Evolutionary conservation across 345 rosid species (phyloP).

Genomic region (Cardamine chenopodiifolia): DNA sequence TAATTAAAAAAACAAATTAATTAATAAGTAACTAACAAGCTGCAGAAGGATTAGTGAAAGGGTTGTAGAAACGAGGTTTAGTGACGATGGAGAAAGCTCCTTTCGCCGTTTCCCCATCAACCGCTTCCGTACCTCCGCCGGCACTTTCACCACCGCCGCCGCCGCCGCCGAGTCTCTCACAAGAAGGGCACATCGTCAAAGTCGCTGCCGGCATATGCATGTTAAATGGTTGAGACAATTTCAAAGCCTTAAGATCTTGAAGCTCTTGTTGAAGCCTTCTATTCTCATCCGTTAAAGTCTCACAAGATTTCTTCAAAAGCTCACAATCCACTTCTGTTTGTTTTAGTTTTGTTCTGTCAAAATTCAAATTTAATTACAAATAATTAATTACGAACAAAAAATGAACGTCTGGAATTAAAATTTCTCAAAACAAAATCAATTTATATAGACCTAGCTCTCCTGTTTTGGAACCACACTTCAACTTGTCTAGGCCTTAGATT

Average conservation of each 20-base stretch:
- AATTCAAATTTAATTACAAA: not conserved
- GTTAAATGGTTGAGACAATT: constrained; percentile 60
- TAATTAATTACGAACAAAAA: not conserved
- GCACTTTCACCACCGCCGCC: constrained; percentile 26
- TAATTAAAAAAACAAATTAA: constrained; percentile 8
- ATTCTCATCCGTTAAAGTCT: constrained; percentile 88
- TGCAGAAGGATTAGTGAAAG: constrained; percentile 78
- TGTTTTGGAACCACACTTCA: constrained; percentile 98
- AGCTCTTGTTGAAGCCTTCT: constrained; percentile 92
- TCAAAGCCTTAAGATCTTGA: constrained; percentile 70
- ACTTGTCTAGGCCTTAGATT: constrained; percentile 93
- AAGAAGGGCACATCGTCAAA: constrained; percentile 75
- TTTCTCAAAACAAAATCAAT: not conserved
- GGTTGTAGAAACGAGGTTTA: constrained; percentile 67
- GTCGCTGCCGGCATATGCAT: constrained; percentile 87
- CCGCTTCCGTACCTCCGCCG: constrained; percentile 28
- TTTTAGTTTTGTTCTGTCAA: constrained; percentile 87
- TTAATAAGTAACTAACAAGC: constrained; percentile 59
- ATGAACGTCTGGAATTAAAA: not conserved
- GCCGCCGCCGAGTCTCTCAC: constrained; percentile 69
- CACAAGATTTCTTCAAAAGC: constrained; percentile 85
- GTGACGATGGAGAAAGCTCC: constrained; percentile 40
- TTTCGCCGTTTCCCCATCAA: constrained; percentile 33
- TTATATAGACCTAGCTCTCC: constrained; percentile 83
- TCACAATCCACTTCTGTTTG: constrained; percentile 99